A percentile compares a stretch with the other conserved stretches of the same genome.
Conservation (phyloP, 2,329 filamentous ascomycete species). For the Pleomassaria siparia region DNA sequence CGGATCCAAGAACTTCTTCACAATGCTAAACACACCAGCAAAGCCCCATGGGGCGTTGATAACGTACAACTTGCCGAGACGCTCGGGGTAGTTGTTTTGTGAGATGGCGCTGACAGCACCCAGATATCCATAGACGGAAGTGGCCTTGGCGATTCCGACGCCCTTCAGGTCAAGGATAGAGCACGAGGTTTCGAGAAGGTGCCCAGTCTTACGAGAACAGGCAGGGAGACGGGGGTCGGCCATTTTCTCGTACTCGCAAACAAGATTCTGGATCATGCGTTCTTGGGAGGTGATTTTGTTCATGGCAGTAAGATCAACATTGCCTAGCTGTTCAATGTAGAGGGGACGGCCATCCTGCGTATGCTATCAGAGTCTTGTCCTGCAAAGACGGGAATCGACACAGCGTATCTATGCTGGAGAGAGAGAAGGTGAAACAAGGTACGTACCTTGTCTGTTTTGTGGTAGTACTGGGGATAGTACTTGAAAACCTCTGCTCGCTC, state of each 20-base stretch:
- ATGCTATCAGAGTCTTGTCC: conserved; percentile 2
- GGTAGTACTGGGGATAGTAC: conserved; percentile 98
- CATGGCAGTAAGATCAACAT: conserved; percentile 86
- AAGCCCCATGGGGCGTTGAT: conserved; percentile 99
- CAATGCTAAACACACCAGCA: conserved; percentile 76
- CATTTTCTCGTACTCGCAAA: conserved; percentile 96
- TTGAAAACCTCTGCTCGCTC: conserved; percentile 83
- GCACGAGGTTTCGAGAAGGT: conserved; percentile 95
- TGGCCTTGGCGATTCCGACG: conserved; percentile 78
- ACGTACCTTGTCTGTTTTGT: conserved; percentile 82
- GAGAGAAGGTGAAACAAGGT: not conserved
- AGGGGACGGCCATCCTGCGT: conserved; percentile 87
- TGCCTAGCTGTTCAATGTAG: conserved; percentile 95
- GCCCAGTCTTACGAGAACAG: conserved; percentile 87
- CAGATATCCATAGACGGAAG: conserved; percentile 86
- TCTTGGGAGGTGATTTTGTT: conserved; percentile 90
- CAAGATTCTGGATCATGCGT: conserved; percentile 94
- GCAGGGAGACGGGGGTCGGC: conserved; percentile 90
- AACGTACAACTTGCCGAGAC: conserved; percentile 90
- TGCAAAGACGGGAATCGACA: not conserved
- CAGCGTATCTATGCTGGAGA: not conserved
- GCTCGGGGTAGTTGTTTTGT: conserved; percentile 99
- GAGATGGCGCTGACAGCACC: conserved; percentile 82
- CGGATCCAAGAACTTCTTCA: conserved; percentile 95
- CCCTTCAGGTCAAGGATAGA: conserved; percentile 98